A percentile compares a stretch with the other conserved stretches of the same genome.
Conservation (phyloP, 192 early-diverging fungal genomes). For the Endogone sp. region DNA sequence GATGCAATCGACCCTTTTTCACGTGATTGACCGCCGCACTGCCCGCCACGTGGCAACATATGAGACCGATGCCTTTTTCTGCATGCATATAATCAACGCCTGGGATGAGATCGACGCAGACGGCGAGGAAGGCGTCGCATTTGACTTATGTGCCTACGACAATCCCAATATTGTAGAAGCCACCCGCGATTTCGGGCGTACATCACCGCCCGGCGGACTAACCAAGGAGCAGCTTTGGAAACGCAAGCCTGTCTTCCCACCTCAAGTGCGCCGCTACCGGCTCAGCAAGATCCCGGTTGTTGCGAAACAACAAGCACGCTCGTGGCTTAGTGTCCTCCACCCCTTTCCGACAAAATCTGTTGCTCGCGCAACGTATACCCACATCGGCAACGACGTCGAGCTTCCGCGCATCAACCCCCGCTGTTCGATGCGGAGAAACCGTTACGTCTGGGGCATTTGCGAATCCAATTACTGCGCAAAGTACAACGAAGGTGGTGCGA, state of each 20-base stretch:
- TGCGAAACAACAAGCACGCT: not conserved
- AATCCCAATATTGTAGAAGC: constrained; percentile 34
- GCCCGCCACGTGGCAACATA: constrained; percentile 41
- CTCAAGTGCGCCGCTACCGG: constrained; percentile 26
- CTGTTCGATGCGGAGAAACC: constrained; percentile 19
- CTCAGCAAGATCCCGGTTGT: constrained; percentile 20
- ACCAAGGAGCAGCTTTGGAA: constrained; percentile 19
- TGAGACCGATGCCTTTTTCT: constrained; percentile 33
- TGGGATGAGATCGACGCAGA: constrained; percentile 38
- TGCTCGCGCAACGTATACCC: constrained; percentile 16
- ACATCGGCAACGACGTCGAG: constrained; percentile 28
- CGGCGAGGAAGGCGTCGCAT: constrained; percentile 18
- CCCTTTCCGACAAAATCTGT: not conserved
- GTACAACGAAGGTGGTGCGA: constrained; percentile 23
- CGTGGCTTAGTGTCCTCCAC: not conserved
- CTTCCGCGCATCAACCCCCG: constrained; percentile 31
- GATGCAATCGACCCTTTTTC: constrained; percentile 30
- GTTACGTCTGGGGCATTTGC: constrained; percentile 31
- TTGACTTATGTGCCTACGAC: constrained; percentile 30
- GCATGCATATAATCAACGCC: constrained; percentile 45
- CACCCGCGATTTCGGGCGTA: constrained; percentile 16
- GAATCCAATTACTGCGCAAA: constrained; percentile 19
- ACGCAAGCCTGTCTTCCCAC: constrained; percentile 18
- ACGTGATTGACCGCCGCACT: constrained; percentile 37
- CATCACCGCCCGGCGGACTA: constrained; percentile 14